phyloP scores from a whole-genome alignment of 2,329 filamentous ascomycete species.

The Fonsecaea multimorphosa region DNA sequence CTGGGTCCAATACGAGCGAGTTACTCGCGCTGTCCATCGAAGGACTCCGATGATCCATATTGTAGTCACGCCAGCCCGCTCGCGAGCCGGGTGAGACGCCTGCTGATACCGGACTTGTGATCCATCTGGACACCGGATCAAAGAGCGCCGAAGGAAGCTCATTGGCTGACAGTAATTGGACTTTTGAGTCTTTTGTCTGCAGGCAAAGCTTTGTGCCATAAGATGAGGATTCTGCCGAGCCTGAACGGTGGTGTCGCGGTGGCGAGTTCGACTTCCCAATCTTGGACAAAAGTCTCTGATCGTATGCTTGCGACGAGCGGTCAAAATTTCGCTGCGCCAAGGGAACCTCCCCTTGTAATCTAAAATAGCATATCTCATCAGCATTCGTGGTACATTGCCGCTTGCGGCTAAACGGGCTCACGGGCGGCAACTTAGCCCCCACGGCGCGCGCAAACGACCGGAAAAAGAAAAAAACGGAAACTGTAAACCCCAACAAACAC shows the following conservation, averaged over 20 bases:
- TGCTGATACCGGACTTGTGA: constrained; percentile 49
- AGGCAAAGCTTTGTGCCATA: constrained; percentile 44
- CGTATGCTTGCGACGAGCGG: constrained; percentile 66
- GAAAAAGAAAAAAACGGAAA: not conserved
- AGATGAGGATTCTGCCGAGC: constrained; percentile 44
- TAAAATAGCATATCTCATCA: constrained; percentile 41
- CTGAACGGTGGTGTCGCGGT: constrained; percentile 50
- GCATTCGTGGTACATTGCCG: constrained; percentile 16
- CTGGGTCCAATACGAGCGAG: constrained; percentile 49
- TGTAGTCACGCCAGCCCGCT: constrained; percentile 49
- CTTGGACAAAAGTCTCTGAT: constrained; percentile 66
- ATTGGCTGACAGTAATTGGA: constrained; percentile 29
- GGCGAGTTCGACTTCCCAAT: constrained; percentile 66
- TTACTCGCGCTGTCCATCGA: constrained; percentile 51
- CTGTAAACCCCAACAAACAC: not conserved
- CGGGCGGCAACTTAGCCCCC: constrained; percentile 27
- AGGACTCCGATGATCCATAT: constrained; percentile 50
- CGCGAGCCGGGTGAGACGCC: constrained; percentile 51
- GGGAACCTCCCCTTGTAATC: constrained; percentile 65
- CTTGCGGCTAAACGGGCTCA: constrained; percentile 16
- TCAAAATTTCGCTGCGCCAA: constrained; percentile 64
- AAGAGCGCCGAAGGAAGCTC: constrained; percentile 30
- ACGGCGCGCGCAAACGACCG: constrained; percentile 9
- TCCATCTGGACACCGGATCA: constrained; percentile 44
- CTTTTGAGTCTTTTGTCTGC: constrained; percentile 34